phyloP scores from a whole-genome alignment of 2,329 filamentous ascomycete genomes.

The Exophiala calicioides region DNA sequence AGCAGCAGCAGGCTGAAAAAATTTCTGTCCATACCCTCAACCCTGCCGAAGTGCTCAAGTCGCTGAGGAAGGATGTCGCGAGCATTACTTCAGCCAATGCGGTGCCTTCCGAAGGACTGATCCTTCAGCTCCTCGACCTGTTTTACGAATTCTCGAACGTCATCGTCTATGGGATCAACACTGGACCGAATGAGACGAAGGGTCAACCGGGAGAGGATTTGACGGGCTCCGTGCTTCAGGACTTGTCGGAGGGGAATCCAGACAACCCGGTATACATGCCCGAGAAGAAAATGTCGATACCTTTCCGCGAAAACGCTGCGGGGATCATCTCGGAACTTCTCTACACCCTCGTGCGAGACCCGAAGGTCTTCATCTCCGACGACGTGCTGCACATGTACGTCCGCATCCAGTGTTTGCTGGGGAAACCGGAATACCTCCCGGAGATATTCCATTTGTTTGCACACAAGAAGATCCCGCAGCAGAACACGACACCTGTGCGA shows the following conservation, averaged over 20 bases:
- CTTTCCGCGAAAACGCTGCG: conserved; percentile 40
- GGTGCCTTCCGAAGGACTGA: conserved; percentile 11
- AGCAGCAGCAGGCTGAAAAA: background rate
- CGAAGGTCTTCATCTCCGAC: conserved; percentile 77
- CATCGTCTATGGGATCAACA: conserved; percentile 25
- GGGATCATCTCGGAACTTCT: conserved; percentile 56
- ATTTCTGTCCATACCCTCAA: conserved; percentile 3
- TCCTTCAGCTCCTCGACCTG: conserved; percentile 18
- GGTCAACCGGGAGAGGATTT: conserved; percentile 34
- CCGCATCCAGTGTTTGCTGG: conserved; percentile 70
- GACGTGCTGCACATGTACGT: conserved; percentile 73
- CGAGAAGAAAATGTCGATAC: conserved; percentile 32
- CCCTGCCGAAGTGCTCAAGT: conserved; percentile 13
- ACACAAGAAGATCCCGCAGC: conserved; percentile 71
- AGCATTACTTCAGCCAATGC: conserved; percentile 20
- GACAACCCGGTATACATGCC: conserved; percentile 19
- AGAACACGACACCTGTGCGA: conserved; percentile 56
- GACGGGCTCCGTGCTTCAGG: conserved; percentile 38
- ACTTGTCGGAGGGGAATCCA: conserved; percentile 29
- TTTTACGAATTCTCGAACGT: conserved; percentile 20
- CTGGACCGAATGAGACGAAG: conserved; percentile 13
- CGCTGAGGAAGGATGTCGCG: conserved; percentile 17
- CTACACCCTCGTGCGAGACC: conserved; percentile 71
- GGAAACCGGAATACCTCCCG: conserved; percentile 73
- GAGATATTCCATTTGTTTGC: conserved; percentile 80